phyloP scores from a whole-genome alignment of 768 basidiomycete species.

The Leccinum subgranulosum region DNA sequence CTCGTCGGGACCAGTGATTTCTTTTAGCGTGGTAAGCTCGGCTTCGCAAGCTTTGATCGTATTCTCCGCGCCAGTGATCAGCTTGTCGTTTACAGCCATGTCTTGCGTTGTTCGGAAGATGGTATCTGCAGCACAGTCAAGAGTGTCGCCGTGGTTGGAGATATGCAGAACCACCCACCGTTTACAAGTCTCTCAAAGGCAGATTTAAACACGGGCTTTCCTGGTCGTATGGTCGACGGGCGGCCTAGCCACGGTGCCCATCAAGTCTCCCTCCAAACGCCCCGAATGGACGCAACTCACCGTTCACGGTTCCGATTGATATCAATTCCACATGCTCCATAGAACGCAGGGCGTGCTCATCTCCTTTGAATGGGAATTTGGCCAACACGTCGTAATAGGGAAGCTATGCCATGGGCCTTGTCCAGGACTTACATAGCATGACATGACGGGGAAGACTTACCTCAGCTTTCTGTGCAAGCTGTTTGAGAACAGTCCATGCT shows the following conservation, averaged over 20 bases:
- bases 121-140: constrained; percentile 46
- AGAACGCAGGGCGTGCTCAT: constrained; percentile 71
- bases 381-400: constrained; percentile 80
- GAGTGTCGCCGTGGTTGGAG: not conserved
- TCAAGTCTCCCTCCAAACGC: too few relatives aligned
- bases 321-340: constrained; percentile 93
- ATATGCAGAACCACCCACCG: constrained; percentile 42
- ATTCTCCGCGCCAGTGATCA: constrained; percentile 54
- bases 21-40: constrained; percentile 67
- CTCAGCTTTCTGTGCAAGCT: constrained; percentile 65
- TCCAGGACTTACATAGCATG: constrained; percentile 20
- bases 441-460: constrained; percentile 33
- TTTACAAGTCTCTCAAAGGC: constrained; percentile 81
- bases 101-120: constrained; percentile 82
- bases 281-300: constrained; percentile 33
- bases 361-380: constrained; percentile 90
- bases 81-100: constrained; percentile 72
- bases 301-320: constrained; percentile 70
- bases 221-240: constrained; percentile 80
- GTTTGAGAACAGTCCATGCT: constrained; percentile 79
- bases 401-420: constrained; percentile 41
- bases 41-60: constrained; percentile 71
- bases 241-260: constrained; percentile 51
- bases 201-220: constrained; percentile 84
- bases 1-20: constrained; percentile 52